Conservation (phyloP, 129 eudicot genomes). For the Chrysanthemum makinoi region DNA sequence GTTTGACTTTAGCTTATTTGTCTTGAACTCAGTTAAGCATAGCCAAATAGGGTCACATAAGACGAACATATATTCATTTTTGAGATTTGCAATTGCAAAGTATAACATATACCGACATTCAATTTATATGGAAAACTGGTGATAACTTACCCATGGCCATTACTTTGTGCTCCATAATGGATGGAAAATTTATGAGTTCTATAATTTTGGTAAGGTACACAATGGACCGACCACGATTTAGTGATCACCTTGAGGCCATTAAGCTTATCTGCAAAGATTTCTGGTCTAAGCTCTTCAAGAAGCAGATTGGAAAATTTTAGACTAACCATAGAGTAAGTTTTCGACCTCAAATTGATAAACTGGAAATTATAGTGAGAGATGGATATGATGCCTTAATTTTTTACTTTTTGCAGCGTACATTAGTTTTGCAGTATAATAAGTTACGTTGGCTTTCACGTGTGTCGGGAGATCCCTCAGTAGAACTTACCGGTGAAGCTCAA, state of each 20-base stretch:
- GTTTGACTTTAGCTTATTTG: too few relatives aligned
- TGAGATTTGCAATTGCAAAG: too few relatives aligned
- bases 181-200: neutral
- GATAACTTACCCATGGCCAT: too few relatives aligned
- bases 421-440: conserved; percentile 81
- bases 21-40: too few relatives aligned
- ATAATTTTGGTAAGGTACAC: conserved; percentile 49
- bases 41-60: too few relatives aligned
- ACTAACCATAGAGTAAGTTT: conserved; percentile 55
- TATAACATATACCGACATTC: too few relatives aligned
- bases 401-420: conserved; percentile 58
- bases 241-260: conserved; percentile 86
- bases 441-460: conserved; percentile 78
- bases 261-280: conserved; percentile 91
- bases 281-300: conserved; percentile 90
- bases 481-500: too few relatives aligned
- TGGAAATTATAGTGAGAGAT: neutral
- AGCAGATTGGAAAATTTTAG: conserved; percentile 89
- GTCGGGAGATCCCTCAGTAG: conserved; percentile 56
- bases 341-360: neutral
- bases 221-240: conserved; percentile 84
- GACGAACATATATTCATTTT: too few relatives aligned
- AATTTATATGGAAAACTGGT: too few relatives aligned
- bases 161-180: too few relatives aligned
- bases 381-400: neutral